Evolutionary conservation across 495 filamentous ascomycete genomes (phyloP), one percentile per base, ranked within the genome.

Genomic region (Penicillium pulvis): DNA sequence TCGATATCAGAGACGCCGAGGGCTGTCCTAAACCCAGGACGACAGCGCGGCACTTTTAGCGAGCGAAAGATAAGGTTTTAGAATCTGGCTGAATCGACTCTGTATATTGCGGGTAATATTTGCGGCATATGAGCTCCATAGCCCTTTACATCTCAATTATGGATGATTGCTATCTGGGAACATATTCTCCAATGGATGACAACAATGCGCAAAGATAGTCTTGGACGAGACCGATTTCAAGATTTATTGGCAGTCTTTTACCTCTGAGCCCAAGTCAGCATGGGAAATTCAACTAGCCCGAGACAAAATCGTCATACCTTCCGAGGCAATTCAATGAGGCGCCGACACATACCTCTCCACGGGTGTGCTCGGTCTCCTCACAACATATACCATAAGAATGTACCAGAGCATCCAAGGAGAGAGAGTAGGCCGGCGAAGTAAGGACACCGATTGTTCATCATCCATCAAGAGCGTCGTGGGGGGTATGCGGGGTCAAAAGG

Each of bases 281-380:
- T 36, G 10, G 16, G 23, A 44, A 1, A 26, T 35, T 17, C 4
- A 36, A 30, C 45, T 36, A 47, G 39, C 6, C 20, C 23, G 6
- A 11, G 17, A n/a, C 14, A 6, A 43, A 43, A 30, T 43, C 4
- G 26, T 23, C 41, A 67, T 59, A 73, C 75, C 73, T 70, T 61
- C 48, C 51, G 66, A 62, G 60, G 55, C 53, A 59, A 65, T 68
- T 57, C 56, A 65, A 67, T 56, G 65, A 46, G 68, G 62, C 64
- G 72, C 75, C 73, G 72, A 57, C 73, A 60, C 55, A 60, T 57
- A 46, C 55, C 59, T 57, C 58, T 55, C 49, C 55, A 41, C 23
- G 48, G 54, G 28, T 39, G 42, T 58, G 44, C 52, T 44, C 42
- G 44, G 14, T 20, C 23, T 30, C 35, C 28, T 45, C 43, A 26